Percentiles rank a stretch among this genome's conserved stretches.
These are phyloP conservation scores for Maudiozyma serrabonitensis DNA, from an alignment of 805 yeast genomes.

Conservation along the genomic window DNA sequence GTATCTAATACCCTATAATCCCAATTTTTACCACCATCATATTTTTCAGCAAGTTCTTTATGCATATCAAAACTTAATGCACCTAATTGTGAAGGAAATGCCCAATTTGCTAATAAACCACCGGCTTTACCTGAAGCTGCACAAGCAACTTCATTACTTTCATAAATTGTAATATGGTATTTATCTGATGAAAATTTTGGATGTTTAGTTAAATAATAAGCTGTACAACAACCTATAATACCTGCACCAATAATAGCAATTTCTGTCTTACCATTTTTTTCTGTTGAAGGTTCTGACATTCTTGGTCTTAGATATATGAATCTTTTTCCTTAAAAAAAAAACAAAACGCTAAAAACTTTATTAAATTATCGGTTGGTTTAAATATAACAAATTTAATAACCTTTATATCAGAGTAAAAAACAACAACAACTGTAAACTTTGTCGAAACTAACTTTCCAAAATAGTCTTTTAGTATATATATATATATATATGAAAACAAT, in stretches of 20 bases:
- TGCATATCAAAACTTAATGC: constrained; percentile 81
- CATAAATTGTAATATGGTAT: constrained; percentile 76
- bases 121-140: constrained; percentile 98
- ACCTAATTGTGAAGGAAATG: constrained; percentile 90
- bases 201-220: constrained; percentile 78
- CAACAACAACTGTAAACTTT: no score
- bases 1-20: constrained; percentile 87
- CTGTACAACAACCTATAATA: constrained; percentile 90
- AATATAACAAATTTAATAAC: no score
- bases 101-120: constrained; percentile 90
- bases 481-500: no score
- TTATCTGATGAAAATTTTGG: constrained; percentile 64
- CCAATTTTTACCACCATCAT: constrained; percentile 82
- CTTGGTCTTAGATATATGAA: no score
- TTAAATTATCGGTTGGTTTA: no score
- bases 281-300: neutral
- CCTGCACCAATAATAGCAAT: constrained; percentile 90
- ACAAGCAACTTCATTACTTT: constrained; percentile 87
- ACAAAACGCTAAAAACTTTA: no score
- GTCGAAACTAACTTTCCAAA: no score
- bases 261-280: constrained; percentile 50
- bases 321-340: no score
- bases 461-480: no score
- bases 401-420: no score
- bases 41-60: constrained; percentile 67